These are phyloP conservation scores for Kuraishia capsulata DNA, from an alignment of 805 yeast species.

Conservation along the genomic window DNA sequence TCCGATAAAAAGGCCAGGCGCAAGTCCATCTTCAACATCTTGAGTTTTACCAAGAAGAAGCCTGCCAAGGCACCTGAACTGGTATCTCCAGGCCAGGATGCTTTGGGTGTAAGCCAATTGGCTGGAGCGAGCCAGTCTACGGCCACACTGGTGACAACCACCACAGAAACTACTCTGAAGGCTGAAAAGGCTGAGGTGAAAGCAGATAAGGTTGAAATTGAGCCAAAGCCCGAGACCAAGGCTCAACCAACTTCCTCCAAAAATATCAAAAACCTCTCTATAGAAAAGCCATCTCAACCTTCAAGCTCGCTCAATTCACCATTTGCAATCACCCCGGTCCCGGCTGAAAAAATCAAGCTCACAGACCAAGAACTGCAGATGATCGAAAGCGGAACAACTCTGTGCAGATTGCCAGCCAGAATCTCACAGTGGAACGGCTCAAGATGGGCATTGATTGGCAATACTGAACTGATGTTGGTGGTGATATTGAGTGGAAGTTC, in stretches of 20 bases:
- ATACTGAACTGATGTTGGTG: conserved; percentile 3
- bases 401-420: conserved; percentile 13
- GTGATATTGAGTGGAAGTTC: conserved; percentile 4
- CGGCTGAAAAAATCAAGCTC: conserved; percentile 2
- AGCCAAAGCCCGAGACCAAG: background rate
- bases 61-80: background rate
- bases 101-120: background rate
- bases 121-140: conserved; percentile 1
- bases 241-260: background rate
- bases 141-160: conserved; percentile 3
- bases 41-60: conserved; percentile 7
- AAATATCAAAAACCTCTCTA: background rate
- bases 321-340: conserved; percentile 4
- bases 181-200: background rate
- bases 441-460: conserved; percentile 18
- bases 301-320: conserved; percentile 4
- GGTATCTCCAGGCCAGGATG: background rate
- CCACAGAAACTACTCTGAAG: conserved; percentile 2
- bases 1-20: conserved; percentile 8
- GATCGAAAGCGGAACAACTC: conserved; percentile 3
- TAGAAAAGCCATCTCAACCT: background rate
- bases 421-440: conserved; percentile 15
- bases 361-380: background rate
- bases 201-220: no score
- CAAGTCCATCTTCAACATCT: conserved; percentile 17